These are phyloP conservation scores for Trypanosoma platydactyli DNA, from an alignment of 208 protist species.

Conservation along the genomic window DNA sequence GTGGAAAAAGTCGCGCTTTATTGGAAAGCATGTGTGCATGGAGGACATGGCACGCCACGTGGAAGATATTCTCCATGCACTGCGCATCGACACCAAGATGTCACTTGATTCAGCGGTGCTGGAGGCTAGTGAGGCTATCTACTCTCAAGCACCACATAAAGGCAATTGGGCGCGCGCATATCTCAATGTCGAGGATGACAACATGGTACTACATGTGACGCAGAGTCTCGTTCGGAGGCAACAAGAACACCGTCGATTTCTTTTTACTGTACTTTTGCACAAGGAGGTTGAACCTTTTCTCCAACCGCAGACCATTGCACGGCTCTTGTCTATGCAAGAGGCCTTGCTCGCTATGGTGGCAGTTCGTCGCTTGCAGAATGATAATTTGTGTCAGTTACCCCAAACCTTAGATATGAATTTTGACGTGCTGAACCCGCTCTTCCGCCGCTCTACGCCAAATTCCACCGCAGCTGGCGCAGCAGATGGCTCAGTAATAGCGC, in stretches of 20 bases:
- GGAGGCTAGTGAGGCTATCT: conserved; percentile 41
- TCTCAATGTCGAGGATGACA: conserved; percentile 70
- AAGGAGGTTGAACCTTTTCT: conserved; percentile 36
- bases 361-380: conserved; percentile 78
- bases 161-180: conserved; percentile 78
- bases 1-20: conserved; percentile 27
- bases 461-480: no score
- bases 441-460: conserved; percentile 3
- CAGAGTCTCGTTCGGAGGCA: conserved; percentile 56
- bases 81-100: conserved; percentile 47
- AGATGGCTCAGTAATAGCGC: neutral
- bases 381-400: conserved; percentile 31
- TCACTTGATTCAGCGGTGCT: conserved; percentile 71
- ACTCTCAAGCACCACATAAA: conserved; percentile 20
- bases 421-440: conserved; percentile 25
- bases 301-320: conserved; percentile 45
- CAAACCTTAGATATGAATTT: conserved; percentile 12
- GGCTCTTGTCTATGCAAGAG: conserved; percentile 74
- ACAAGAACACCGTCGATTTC: conserved; percentile 71
- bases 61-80: conserved; percentile 30
- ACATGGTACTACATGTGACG: conserved; percentile 73
- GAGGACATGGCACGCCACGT: conserved; percentile 11
- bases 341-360: conserved; percentile 54
- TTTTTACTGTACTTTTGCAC: conserved; percentile 58
- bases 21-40: conserved; percentile 13